These are phyloP conservation scores for Akanthomyces uredinophilus DNA, from an alignment of 2,329 filamentous ascomycete genomes.

Conservation along the genomic window DNA sequence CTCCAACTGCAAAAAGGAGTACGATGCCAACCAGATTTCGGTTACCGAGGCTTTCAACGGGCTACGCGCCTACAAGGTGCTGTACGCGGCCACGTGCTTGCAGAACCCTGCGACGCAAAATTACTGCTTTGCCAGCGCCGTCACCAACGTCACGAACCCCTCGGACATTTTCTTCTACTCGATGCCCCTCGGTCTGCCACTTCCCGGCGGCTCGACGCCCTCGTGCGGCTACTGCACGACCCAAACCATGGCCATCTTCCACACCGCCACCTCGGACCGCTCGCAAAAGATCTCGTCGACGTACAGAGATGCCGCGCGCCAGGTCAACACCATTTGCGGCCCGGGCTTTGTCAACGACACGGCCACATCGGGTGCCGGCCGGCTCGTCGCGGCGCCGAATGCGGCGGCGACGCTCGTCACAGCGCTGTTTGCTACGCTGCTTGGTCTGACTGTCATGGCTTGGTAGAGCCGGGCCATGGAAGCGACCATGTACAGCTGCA, in stretches of 20 bases:
- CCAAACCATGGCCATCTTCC: conserved; percentile 78
- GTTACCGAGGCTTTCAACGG: conserved; percentile 72
- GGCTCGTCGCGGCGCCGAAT: not conserved
- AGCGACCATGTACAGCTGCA: too few species aligned
- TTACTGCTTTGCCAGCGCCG: conserved; percentile 80
- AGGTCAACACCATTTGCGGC: conserved; percentile 65
- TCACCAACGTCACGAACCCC: conserved; percentile 66
- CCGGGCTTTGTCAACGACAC: conserved; percentile 52
- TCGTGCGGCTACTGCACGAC: conserved; percentile 72
- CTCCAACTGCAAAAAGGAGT: conserved; percentile 68
- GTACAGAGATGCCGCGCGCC: conserved; percentile 66
- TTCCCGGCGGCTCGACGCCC: conserved; percentile 64
- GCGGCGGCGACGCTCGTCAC: not conserved
- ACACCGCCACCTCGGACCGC: conserved; percentile 60
- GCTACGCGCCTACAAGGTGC: conserved; percentile 67
- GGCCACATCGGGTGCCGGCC: conserved; percentile 2
- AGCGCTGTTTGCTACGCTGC: conserved; percentile 6
- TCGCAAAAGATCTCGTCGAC: conserved; percentile 61
- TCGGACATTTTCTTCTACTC: conserved; percentile 80
- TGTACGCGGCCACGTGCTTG: conserved; percentile 79
- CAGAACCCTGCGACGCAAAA: conserved; percentile 58
- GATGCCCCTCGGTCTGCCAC: conserved; percentile 67
- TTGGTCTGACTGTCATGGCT: not conserved
- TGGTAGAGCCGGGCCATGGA: not conserved
- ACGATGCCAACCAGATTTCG: conserved; percentile 58